Base-by-base conservation (phyloP, 2,329 filamentous ascomycete species). In the Cercospora zeae-maydis region DNA sequence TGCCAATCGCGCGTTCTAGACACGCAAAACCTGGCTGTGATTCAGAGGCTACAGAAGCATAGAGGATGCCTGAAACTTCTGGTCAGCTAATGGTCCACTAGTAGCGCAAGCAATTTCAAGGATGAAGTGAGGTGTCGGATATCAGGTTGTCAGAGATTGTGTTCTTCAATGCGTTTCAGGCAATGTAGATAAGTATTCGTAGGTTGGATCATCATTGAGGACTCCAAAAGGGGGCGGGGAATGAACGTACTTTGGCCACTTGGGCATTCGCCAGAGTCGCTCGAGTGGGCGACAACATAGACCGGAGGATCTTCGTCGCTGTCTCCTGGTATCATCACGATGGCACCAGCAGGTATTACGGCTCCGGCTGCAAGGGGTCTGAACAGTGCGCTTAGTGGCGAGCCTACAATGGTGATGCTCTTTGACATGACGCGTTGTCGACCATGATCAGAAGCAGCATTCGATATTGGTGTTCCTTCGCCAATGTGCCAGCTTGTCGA, bases 181-280 rank as follows among this genome's bases (percentile, higher is more conserved):
- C 92, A 98, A 98, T 97, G 93, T 98, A 97, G 93, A 97, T 98
- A 98, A 98, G 93, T 93, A 91, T 95, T 96, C 84, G 78, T 83
- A 82, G 79, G 63, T 84, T 79, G 78, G 42, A 78, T 96, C 93
- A 98, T 97, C 93, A 92, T 89, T 75, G 82, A 72, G 21, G 42
- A 27, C 6, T 59, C 10, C 4, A 33, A 56, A 11, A 37, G 37
- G 39, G 67, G 64, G 63, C 45, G 66, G 45, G 61, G 24, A 52
- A 62, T 53, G 3, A 45, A 90, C 93, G 92, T 85, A 99, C 93
- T 88, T 86, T 98, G 92, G 78, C 89, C 87, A 66, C 78, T 68
- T 27, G 93, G 93, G 76, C 95, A 98, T 81, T 98, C 93, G 66
- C 93, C 93, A 45, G 93, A 93, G 63, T 96, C 93, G 74, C 89